Percentiles rank a stretch among this genome's conserved stretches.
Evolutionary conservation across 2,329 filamentous ascomycete species (phyloP).

Genomic region (Raffaelea arxii): DNA sequence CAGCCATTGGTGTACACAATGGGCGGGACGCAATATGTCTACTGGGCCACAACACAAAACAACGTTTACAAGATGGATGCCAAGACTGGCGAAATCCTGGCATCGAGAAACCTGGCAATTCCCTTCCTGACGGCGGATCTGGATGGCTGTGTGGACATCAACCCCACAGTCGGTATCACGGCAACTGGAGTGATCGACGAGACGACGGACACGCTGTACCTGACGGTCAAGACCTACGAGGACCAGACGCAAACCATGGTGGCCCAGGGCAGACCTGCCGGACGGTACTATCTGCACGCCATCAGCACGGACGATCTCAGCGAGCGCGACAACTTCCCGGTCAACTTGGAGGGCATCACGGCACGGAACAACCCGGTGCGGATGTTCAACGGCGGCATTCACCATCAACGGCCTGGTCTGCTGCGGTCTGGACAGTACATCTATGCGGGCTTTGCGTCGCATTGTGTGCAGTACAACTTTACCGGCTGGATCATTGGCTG

Average conservation of each 20-base stretch:
- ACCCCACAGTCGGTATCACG: conserved; percentile 35
- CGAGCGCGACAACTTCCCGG: conserved; percentile 30
- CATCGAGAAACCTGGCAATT: conserved; percentile 29
- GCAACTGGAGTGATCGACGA: conserved; percentile 42
- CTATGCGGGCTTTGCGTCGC: conserved; percentile 39
- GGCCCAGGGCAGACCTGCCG: conserved; percentile 29
- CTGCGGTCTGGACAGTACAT: conserved; percentile 35
- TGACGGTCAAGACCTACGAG: conserved; percentile 38
- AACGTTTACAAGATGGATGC: conserved; percentile 39
- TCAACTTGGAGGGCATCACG: conserved; percentile 29
- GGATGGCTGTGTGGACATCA: conserved; percentile 36
- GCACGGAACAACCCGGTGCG: conserved; percentile 35
- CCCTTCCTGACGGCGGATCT: conserved; percentile 37
- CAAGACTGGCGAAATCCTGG: conserved; percentile 32
- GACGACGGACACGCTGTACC: conserved; percentile 36
- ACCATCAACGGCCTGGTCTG: conserved; percentile 35
- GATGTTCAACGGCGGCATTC: conserved; percentile 36
- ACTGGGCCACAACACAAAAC: conserved; percentile 40
- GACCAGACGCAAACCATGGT: conserved; percentile 21
- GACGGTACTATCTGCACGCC: conserved; percentile 34
- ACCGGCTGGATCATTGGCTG: conserved; percentile 39
- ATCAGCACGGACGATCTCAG: conserved; percentile 33
- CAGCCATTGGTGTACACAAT: conserved; percentile 39
- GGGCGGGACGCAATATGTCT: conserved; percentile 33
- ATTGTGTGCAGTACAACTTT: conserved; percentile 41